Evolutionary conservation across 495 filamentous ascomycete species (phyloP).

Genomic region (Penicillium ochrochloron): DNA sequence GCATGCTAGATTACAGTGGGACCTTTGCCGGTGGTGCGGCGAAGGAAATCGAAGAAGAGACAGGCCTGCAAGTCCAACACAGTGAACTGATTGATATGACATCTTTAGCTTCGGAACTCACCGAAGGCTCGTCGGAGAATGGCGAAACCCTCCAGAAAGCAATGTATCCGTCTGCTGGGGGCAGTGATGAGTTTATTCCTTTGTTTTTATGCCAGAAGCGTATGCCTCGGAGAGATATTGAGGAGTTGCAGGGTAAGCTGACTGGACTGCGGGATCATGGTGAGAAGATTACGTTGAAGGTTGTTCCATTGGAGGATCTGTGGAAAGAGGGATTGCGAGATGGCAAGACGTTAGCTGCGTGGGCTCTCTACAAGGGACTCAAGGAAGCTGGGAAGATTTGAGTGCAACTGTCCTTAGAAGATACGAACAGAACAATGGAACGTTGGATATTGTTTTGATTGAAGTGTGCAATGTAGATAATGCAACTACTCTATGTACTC

Average conservation of each 20-base stretch:
- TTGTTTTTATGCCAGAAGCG: slow-evolving; percentile 75
- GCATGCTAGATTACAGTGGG: slow-evolving; percentile 83
- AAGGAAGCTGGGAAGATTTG: slow-evolving; percentile 67
- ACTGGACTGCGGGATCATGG: slow-evolving; percentile 78
- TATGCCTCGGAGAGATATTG: slow-evolving; percentile 64
- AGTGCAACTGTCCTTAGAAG: slow-evolving; percentile 2
- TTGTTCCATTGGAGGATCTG: slow-evolving; percentile 71
- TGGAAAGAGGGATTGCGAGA: slow-evolving; percentile 80
- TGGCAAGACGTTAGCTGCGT: slow-evolving; percentile 77
- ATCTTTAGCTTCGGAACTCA: slow-evolving; percentile 52
- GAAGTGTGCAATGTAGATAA: not conserved
- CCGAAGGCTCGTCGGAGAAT: slow-evolving; percentile 23
- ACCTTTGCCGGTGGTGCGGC: slow-evolving; percentile 79
- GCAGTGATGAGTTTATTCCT: slow-evolving; percentile 83
- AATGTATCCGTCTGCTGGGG: slow-evolving; percentile 78
- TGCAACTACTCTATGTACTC: not conserved
- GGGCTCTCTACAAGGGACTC: slow-evolving; percentile 77
- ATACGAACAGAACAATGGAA: not conserved
- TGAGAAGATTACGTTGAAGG: slow-evolving; percentile 81
- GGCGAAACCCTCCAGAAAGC: slow-evolving; percentile 60
- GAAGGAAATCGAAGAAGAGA: slow-evolving; percentile 82
- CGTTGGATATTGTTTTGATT: not conserved
- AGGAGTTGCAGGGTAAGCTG: slow-evolving; percentile 72
- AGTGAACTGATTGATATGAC: slow-evolving; percentile 73
- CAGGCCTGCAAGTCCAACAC: slow-evolving; percentile 63